Conservation (phyloP, 768 basidiomycete species). For the Tylopilus intermedius region DNA sequence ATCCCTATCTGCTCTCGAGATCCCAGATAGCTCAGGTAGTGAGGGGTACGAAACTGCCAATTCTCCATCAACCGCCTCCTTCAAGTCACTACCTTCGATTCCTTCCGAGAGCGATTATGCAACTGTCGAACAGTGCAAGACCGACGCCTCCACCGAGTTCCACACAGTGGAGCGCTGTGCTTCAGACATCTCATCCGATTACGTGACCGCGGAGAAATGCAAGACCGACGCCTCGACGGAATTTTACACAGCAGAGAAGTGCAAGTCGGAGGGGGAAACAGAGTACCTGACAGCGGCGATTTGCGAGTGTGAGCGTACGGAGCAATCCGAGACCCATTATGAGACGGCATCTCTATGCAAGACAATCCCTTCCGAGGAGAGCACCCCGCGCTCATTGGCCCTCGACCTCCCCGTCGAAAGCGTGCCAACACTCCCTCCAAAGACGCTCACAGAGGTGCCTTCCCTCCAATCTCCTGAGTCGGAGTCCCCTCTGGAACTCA, state of each 20-base stretch:
- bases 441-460: slow-evolving; percentile 23
- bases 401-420: slow-evolving; percentile 26
- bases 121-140: slow-evolving; percentile 41
- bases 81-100: slow-evolving; percentile 55
- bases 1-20: slow-evolving; percentile 27
- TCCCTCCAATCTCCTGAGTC: slow-evolving; percentile 28
- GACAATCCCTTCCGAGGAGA: slow-evolving; percentile 34
- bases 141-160: slow-evolving; percentile 43
- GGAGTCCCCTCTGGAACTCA: slow-evolving; percentile 13
- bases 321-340: slow-evolving; percentile 44
- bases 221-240: slow-evolving; percentile 6
- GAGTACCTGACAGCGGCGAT: slow-evolving; percentile 46
- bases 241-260: slow-evolving; percentile 35
- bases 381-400: slow-evolving; percentile 34
- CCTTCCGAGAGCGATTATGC: slow-evolving; percentile 48
- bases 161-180: slow-evolving; percentile 43
- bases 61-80: slow-evolving; percentile 46
- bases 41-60: slow-evolving; percentile 46
- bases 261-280: slow-evolving; percentile 33
- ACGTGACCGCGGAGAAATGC: slow-evolving; percentile 47
- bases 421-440: slow-evolving; percentile 23
- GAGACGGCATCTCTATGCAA: slow-evolving; percentile 43
- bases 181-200: slow-evolving; percentile 42
- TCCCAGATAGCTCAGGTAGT: slow-evolving; percentile 38
- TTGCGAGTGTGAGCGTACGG: slow-evolving; percentile 29